phyloP scores from a whole-genome alignment of 2,329 filamentous ascomycete genomes.

The Cryphonectria nitschkei region DNA sequence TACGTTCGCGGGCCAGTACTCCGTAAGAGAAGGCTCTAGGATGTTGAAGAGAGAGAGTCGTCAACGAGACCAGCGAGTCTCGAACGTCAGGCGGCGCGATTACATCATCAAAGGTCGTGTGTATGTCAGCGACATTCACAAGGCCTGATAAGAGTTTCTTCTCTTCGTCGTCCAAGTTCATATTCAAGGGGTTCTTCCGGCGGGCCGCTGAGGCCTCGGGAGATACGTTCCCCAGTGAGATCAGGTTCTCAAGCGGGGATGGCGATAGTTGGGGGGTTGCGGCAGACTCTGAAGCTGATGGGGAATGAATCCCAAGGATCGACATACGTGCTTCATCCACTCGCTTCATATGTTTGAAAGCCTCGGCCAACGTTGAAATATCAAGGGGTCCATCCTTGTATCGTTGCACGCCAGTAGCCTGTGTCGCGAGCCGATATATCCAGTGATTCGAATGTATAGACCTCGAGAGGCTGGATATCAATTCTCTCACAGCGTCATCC shows the following conservation, averaged over 20 bases:
- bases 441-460: constrained; percentile 39
- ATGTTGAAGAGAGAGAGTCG: constrained; percentile 80
- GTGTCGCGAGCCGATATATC: constrained; percentile 38
- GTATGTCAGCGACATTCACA: constrained; percentile 78
- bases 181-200: constrained; percentile 21
- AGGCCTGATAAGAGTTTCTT: constrained; percentile 81
- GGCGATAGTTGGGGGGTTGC: constrained; percentile 40
- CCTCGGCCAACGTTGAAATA: constrained; percentile 31
- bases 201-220: constrained; percentile 6
- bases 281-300: constrained; percentile 34
- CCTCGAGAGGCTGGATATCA: constrained; percentile 23
- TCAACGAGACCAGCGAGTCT: constrained; percentile 85
- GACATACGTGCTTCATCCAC: constrained; percentile 16
- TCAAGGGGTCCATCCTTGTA: constrained; percentile 21
- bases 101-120: constrained; percentile 85
- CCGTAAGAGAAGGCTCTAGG: constrained; percentile 97
- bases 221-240: constrained; percentile 25
- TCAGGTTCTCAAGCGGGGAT: constrained; percentile 24
- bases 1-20: constrained; percentile 86
- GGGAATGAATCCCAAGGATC: background rate
- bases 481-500: constrained; percentile 19
- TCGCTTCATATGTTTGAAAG: constrained; percentile 34
- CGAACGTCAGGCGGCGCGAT: constrained; percentile 82
- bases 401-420: constrained; percentile 34
- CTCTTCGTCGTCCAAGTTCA: constrained; percentile 74